These are phyloP conservation scores for Paraleonurus japonicus DNA, from an alignment of 257 asterid genomes.

Conservation along the genomic window DNA sequence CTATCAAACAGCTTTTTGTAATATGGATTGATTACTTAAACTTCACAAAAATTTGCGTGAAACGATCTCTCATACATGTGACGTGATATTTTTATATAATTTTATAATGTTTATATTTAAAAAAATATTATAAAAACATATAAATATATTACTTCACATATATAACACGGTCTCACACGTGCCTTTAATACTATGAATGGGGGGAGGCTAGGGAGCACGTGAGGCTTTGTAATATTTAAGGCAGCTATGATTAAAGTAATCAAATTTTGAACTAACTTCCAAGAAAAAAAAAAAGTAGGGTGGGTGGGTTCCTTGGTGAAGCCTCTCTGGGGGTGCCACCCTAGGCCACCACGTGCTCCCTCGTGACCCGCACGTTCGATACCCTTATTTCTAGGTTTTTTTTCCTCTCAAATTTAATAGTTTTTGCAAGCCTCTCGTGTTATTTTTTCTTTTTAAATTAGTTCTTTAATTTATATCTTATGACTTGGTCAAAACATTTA, in stretches of 20 bases:
- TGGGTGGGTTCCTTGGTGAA: background rate
- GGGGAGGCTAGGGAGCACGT: constrained; percentile 23
- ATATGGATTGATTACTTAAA: too few species aligned
- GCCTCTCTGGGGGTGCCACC: constrained; percentile 21
- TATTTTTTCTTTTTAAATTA: background rate
- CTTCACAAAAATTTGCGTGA: too few species aligned
- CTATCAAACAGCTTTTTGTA: too few species aligned
- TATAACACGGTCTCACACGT: too few species aligned
- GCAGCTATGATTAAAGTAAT: constrained; percentile 4
- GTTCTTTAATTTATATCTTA: background rate
- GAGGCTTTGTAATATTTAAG: constrained; percentile 22
- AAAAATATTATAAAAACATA: too few species aligned
- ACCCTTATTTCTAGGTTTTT: constrained; percentile 19
- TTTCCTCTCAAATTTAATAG: background rate
- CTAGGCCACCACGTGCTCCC: constrained; percentile 33
- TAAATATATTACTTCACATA: too few species aligned
- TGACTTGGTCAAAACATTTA: constrained; percentile 26
- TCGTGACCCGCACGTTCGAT: constrained; percentile 35
- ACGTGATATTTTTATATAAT: too few species aligned
- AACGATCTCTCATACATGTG: too few species aligned
- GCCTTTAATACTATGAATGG: too few species aligned
- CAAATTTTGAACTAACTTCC: constrained; percentile 19
- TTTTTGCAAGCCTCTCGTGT: background rate
- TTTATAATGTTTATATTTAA: too few species aligned
- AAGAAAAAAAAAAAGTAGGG: background rate